Percentiles rank a stretch among this genome's conserved stretches.
Conservation (phyloP, 1,139 yeast genomes). For the Kurtzmaniella quercitrusa region DNA sequence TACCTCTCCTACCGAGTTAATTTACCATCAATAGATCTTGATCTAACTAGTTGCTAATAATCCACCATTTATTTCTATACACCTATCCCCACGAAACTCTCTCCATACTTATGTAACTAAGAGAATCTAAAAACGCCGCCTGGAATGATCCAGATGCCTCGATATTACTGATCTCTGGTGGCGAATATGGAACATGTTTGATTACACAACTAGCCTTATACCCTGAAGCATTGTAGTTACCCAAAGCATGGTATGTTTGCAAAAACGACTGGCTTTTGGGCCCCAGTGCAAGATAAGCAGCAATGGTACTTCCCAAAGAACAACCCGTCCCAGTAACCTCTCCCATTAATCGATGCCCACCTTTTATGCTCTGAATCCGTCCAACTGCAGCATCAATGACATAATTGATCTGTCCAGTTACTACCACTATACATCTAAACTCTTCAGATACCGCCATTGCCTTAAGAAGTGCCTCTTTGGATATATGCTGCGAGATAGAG, state of each 20-base stretch:
- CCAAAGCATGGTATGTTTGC: conserved; percentile 39
- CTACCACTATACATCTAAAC: conserved; percentile 62
- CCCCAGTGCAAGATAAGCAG: conserved; percentile 45
- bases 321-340: conserved; percentile 89
- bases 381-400: conserved; percentile 16
- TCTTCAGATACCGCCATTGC: conserved; percentile 53
- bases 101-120: conserved; percentile 15
- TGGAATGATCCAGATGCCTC: conserved; percentile 52
- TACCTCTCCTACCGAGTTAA: too few species aligned
- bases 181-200: not conserved
- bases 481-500: conserved; percentile 33
- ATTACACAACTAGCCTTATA: conserved; percentile 38
- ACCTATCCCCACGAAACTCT: not conserved
- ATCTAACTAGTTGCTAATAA: too few species aligned
- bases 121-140: conserved; percentile 41
- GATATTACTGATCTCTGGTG: not conserved
- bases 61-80: not conserved
- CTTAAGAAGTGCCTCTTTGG: conserved; percentile 29
- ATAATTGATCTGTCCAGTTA: conserved; percentile 47
- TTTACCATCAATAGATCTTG: too few species aligned
- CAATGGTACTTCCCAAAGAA: conserved; percentile 71
- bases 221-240: conserved; percentile 65
- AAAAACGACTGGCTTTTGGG: not conserved
- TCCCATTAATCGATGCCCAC: conserved; percentile 70
- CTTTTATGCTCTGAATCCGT: conserved; percentile 28